phyloP scores from a whole-genome alignment of 495 filamentous ascomycete species.

The Trichoderma gamsii region DNA sequence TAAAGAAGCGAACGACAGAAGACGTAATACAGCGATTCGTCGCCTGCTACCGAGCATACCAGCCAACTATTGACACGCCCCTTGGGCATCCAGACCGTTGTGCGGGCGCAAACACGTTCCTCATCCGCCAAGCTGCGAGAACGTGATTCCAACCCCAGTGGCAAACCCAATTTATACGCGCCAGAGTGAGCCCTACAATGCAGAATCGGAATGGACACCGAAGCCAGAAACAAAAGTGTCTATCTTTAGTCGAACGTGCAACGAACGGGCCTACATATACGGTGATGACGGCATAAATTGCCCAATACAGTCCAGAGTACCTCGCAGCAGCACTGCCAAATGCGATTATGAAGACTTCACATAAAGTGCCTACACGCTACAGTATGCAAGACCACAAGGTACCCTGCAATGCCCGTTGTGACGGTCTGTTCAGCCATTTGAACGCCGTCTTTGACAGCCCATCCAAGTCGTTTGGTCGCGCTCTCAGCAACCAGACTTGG shows the following conservation, averaged over 20 bases:
- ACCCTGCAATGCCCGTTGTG: slow-evolving; percentile 9
- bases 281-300: slow-evolving; percentile 4
- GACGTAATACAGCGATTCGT: not conserved
- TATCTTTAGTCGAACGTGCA: not conserved
- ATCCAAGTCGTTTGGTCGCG: not conserved
- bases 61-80: not conserved
- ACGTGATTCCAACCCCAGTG: not conserved
- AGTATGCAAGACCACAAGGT: not conserved
- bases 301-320: not conserved
- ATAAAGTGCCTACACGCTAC: too few species aligned
- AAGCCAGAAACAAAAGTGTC: not conserved
- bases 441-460: not conserved
- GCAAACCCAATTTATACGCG: not conserved
- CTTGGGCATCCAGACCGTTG: not conserved
- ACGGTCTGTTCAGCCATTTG: slow-evolving; percentile 5
- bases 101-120: slow-evolving; percentile 6
- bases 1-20: not conserved
- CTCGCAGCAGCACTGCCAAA: too few species aligned
- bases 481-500: not conserved
- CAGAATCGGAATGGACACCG: not conserved
- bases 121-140: not conserved
- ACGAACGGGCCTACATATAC: not conserved
- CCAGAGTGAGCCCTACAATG: not conserved
- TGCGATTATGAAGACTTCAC: too few species aligned
- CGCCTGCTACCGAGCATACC: not conserved